phyloP scores from a whole-genome alignment of 1,284 basidiomycete species.

The Puccinia polysora region DNA sequence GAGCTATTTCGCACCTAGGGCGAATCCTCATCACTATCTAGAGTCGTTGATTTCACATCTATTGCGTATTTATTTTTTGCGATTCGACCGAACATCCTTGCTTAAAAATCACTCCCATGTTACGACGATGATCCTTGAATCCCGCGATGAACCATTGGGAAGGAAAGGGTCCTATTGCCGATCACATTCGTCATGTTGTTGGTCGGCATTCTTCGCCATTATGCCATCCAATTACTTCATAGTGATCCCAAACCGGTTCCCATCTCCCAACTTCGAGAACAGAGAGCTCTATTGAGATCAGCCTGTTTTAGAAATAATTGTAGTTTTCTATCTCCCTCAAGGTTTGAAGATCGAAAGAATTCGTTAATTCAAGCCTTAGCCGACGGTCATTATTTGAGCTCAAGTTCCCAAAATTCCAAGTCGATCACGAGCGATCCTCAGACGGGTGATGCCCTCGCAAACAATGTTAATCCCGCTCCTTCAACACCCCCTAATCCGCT shows the following conservation, averaged over 20 bases:
- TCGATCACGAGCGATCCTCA: constrained; percentile 60
- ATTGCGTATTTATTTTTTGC: neutral
- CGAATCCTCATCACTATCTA: no score
- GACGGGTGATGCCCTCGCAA: constrained; percentile 58
- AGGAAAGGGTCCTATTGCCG: constrained; percentile 75
- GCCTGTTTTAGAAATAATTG: constrained; percentile 23
- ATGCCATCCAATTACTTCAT: constrained; percentile 81
- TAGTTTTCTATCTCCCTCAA: constrained; percentile 1
- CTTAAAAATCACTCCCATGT: no score
- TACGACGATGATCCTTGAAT: no score
- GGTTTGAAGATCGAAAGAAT: constrained; percentile 47
- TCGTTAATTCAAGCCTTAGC: constrained; percentile 60
- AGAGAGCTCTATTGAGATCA: constrained; percentile 2
- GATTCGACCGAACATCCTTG: no score
- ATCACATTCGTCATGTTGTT: constrained; percentile 98
- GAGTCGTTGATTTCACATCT: neutral
- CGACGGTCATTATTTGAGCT: constrained; percentile 11
- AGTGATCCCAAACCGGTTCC: constrained; percentile 48
- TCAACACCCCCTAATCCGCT: constrained; percentile 60
- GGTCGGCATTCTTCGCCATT: constrained; percentile 88
- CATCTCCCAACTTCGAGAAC: constrained; percentile 3
- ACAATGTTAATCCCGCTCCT: constrained; percentile 46
- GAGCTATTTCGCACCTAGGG: neutral
- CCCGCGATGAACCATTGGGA: no score
- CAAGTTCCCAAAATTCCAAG: constrained; percentile 47